Evolutionary conservation across 1,139 yeast species (phyloP).

Genomic region (Pichia norvegensis): DNA sequence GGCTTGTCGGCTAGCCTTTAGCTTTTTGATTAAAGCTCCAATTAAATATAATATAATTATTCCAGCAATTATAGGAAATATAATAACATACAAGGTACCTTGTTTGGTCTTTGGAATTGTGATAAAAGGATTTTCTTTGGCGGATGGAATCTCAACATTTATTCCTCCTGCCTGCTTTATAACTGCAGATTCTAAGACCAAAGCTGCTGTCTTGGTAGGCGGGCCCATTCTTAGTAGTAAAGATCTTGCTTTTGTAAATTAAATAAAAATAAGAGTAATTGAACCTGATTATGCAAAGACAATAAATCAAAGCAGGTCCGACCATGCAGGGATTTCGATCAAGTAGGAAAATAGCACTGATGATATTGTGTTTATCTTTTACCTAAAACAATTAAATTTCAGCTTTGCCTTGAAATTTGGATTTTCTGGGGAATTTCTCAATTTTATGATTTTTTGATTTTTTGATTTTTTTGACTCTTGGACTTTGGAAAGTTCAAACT

Average conservation of each 20-base stretch:
- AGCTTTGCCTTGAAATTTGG: not conserved
- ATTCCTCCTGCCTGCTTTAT: not conserved
- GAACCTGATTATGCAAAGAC: not conserved
- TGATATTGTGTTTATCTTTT: slow-evolving; percentile 1
- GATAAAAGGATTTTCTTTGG: slow-evolving; percentile 16
- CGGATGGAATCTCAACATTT: slow-evolving; percentile 7
- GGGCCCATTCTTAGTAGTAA: not conserved
- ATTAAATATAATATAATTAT: slow-evolving; percentile 14
- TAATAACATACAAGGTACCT: slow-evolving; percentile 18
- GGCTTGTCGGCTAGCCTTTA: slow-evolving; percentile 15
- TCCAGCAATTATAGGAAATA: slow-evolving; percentile 16
- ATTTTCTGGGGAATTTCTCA: not conserved
- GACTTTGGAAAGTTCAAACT: no score
- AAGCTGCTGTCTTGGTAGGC: not conserved
- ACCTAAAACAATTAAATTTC: not conserved
- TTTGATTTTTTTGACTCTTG: no score
- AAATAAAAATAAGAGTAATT: no score
- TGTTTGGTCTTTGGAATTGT: slow-evolving; percentile 9
- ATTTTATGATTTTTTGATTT: no score
- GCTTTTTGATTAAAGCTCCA: slow-evolving; percentile 11
- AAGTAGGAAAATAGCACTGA: not conserved
- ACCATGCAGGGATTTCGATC: not conserved
- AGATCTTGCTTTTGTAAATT: not conserved
- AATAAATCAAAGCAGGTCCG: not conserved
- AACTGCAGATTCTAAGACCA: not conserved